Evolutionary conservation across 768 basidiomycete species (phyloP).

Genomic region (Leccinum variicolor): DNA sequence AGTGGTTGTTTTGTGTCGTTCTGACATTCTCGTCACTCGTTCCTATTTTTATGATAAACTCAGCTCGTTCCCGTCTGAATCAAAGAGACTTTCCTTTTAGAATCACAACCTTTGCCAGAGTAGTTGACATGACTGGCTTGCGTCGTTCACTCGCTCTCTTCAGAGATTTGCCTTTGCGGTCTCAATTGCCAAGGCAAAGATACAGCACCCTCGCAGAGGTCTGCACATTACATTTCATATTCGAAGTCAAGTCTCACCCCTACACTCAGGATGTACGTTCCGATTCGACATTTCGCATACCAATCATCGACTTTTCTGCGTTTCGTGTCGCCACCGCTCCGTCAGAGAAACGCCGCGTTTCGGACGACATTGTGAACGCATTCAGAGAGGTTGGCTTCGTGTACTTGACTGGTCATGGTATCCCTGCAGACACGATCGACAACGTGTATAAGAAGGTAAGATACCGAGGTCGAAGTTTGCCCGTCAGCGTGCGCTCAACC

Average conservation of each 20-base stretch:
- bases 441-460: conserved; percentile 63
- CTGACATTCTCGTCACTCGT: no score
- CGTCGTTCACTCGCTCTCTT: conserved; percentile 13
- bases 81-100: no score
- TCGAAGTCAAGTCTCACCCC: conserved; percentile 2
- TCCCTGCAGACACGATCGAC: conserved; percentile 53
- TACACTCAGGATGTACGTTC: conserved; percentile 32
- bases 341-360: conserved; percentile 58
- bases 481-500: background rate
- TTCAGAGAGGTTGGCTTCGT: conserved; percentile 82
- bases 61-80: no score
- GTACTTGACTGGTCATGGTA: conserved; percentile 73
- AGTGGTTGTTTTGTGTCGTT: no score
- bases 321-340: conserved; percentile 51
- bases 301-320: conserved; percentile 74
- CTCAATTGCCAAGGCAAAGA: conserved; percentile 6
- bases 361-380: conserved; percentile 66
- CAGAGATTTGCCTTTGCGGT: background rate
- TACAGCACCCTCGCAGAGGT: conserved; percentile 29
- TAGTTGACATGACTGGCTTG: conserved; percentile 9
- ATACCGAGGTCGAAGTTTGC: conserved; percentile 3
- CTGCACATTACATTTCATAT: background rate
- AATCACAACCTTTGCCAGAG: no score
- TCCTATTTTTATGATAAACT: no score
- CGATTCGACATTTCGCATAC: conserved; percentile 55